Base-by-base conservation (phyloP, 75 land plant species). In the Cryptomeria japonica region DNA sequence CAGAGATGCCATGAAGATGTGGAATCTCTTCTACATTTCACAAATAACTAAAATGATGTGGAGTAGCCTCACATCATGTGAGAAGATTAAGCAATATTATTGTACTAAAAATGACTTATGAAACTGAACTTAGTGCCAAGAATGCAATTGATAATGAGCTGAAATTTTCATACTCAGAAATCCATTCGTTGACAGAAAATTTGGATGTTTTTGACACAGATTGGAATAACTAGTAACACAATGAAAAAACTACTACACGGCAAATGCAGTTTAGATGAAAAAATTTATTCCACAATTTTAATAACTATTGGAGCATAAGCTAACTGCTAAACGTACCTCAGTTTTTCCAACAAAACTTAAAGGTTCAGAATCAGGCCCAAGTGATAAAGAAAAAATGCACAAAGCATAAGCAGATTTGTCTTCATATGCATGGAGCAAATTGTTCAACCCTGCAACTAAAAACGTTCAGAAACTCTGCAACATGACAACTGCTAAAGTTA, bases 361-460 rank as follows among this genome's bases (percentile, higher is more conserved):
- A 12, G 99, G 99, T 84, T 98, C 99, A 38, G 87, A 79, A 88
- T 91, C 89, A 80, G 99, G 99, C 38, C 99, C 97, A 85, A 98
- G 95, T 47, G 97, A 95, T 88, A 98, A 91, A 56, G 99, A 97
- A 88, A 98, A 98, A 11, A 94, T 86, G 82, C 99, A 98, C 84
- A 96, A 87, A 49, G 99, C 99, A 94, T 95, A 98, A 80, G 99
- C 99, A 84, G 99, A 95, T 91, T 98, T 98, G 88, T 98, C 99
- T 53, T 97, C 96, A 90, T 97, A 98, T 73, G 99, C 99, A 91
- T 90, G 92, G 88, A 98, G 77, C 84, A 98, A 70, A 89, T 98
- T 98, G 87, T 98, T 98, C 89, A 98, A 86, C 75, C 99, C 99
- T 98, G 88, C 51, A 90, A 77, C 86, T 32, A 41, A 36, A 38